Conservation (phyloP, 2,329 filamentous ascomycete species). For the Verticillium tricorpus region DNA sequence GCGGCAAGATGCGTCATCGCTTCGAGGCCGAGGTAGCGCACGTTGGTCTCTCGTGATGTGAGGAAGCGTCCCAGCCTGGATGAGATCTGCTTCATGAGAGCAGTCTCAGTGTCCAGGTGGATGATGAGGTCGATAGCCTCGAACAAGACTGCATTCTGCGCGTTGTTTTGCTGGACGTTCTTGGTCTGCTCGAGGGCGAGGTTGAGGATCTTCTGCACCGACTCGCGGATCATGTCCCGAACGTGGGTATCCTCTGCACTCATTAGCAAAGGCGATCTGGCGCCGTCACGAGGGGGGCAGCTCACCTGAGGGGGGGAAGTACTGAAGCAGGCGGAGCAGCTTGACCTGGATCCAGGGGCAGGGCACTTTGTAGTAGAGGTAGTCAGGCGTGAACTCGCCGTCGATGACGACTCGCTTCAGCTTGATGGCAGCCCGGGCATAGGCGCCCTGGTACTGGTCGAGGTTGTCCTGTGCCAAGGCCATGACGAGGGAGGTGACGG, state of each 20-base stretch:
- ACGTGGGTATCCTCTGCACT: conserved; percentile 80
- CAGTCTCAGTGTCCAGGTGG: conserved; percentile 91
- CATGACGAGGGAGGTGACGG: conserved; percentile 94
- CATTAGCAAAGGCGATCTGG: background rate
- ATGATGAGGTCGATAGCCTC: conserved; percentile 99
- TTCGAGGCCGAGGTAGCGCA: conserved; percentile 90
- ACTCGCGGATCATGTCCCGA: conserved; percentile 85
- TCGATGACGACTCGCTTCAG: conserved; percentile 89
- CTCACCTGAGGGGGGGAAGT: conserved; percentile 88
- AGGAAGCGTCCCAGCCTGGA: conserved; percentile 90
- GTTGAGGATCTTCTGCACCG: conserved; percentile 85
- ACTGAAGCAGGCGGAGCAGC: conserved; percentile 84
- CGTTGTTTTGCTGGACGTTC: conserved; percentile 99
- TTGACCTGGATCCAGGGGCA: conserved; percentile 99
- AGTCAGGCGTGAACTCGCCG: conserved; percentile 82
- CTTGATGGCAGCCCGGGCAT: conserved; percentile 85
- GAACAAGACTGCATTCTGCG: conserved; percentile 95
- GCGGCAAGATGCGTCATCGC: conserved; percentile 98
- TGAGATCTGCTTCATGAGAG: conserved; percentile 94
- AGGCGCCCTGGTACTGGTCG: conserved; percentile 92
- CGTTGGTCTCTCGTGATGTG: conserved; percentile 93
- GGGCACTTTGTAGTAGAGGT: conserved; percentile 98
- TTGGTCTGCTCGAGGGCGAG: conserved; percentile 90
- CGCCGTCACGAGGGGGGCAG: conserved; percentile 9
- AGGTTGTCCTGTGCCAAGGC: conserved; percentile 87